Evolutionary conservation across 768 basidiomycete genomes (phyloP).

Genomic region (Lactarius hengduanensis): DNA sequence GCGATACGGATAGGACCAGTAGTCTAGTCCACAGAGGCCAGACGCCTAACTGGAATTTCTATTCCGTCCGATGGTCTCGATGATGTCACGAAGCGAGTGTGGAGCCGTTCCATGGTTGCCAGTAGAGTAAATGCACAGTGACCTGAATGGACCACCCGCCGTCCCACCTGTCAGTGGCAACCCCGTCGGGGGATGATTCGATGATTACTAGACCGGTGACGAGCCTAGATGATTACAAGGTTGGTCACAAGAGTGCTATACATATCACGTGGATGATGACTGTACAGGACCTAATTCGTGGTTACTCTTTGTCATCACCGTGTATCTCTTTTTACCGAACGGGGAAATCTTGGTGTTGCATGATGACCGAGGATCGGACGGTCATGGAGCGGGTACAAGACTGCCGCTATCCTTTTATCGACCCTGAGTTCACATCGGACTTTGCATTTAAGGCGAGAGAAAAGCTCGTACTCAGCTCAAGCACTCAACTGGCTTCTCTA

Average conservation of each 20-base stretch:
- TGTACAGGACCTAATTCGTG: too few species aligned
- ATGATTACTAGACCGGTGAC: too few species aligned
- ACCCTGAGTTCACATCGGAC: conserved; percentile 1
- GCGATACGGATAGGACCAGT: not conserved
- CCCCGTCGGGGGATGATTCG: too few species aligned
- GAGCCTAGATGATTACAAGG: not conserved
- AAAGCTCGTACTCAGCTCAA: not conserved
- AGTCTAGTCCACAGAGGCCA: not conserved
- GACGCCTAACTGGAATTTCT: not conserved
- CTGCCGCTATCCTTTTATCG: not conserved
- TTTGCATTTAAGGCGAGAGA: not conserved
- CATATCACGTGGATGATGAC: too few species aligned
- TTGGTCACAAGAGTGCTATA: too few species aligned
- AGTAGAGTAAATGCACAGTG: not conserved
- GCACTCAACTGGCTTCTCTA: conserved; percentile 1
- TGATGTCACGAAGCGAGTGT: not conserved
- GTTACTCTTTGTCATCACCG: not conserved
- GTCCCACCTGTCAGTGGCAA: not conserved
- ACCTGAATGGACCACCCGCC: not conserved
- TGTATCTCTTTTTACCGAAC: not conserved
- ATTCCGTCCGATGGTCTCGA: not conserved
- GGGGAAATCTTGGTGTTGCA: not conserved
- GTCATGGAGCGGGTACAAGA: not conserved
- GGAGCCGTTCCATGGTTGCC: not conserved
- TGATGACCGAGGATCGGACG: not conserved